A percentile compares a stretch with the other conserved stretches of the same genome.
phyloP scores from a whole-genome alignment of 2,329 filamentous ascomycete species.

The Pseudogymnoascus sp. region DNA sequence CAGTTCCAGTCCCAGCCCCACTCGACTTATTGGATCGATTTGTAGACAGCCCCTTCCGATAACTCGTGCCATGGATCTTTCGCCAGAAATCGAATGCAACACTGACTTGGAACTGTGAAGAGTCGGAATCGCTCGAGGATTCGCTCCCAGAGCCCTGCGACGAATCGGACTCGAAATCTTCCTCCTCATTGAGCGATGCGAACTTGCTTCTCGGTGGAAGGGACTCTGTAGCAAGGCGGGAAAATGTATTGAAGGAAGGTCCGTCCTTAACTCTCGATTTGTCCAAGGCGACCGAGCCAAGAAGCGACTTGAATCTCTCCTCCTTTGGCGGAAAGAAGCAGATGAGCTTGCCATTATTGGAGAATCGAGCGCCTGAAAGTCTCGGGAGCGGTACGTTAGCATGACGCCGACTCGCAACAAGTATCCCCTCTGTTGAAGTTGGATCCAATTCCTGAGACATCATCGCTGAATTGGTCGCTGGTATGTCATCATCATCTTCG shows the following conservation, averaged over 20 bases:
- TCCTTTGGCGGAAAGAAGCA: constrained; percentile 66
- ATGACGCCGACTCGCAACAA: constrained; percentile 44
- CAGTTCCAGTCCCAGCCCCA: constrained; percentile 46
- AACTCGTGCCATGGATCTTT: constrained; percentile 20
- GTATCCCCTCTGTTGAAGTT: constrained; percentile 45
- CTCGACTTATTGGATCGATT: constrained; percentile 29
- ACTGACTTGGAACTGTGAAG: constrained; percentile 22
- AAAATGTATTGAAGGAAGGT: constrained; percentile 57
- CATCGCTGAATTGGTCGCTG: constrained; percentile 35
- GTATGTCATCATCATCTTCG: constrained; percentile 55
- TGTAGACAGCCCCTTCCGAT: constrained; percentile 25
- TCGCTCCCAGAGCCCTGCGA: constrained; percentile 27
- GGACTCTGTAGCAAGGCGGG: constrained; percentile 44
- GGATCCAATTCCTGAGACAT: constrained; percentile 56
- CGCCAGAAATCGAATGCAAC: constrained; percentile 25
- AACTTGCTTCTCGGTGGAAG: constrained; percentile 39
- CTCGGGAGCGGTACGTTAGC: constrained; percentile 50
- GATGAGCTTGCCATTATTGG: constrained; percentile 54
- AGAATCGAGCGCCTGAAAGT: constrained; percentile 54
- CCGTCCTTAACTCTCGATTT: constrained; percentile 40
- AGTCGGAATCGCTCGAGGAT: constrained; percentile 30
- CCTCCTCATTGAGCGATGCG: constrained; percentile 26
- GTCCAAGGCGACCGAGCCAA: constrained; percentile 39
- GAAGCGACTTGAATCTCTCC: constrained; percentile 42
- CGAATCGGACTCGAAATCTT: constrained; percentile 30